A percentile compares a stretch with the other conserved stretches of the same genome.
Conservation (phyloP, 2,329 filamentous ascomycete species). For the Penicillium frequentans region DNA sequence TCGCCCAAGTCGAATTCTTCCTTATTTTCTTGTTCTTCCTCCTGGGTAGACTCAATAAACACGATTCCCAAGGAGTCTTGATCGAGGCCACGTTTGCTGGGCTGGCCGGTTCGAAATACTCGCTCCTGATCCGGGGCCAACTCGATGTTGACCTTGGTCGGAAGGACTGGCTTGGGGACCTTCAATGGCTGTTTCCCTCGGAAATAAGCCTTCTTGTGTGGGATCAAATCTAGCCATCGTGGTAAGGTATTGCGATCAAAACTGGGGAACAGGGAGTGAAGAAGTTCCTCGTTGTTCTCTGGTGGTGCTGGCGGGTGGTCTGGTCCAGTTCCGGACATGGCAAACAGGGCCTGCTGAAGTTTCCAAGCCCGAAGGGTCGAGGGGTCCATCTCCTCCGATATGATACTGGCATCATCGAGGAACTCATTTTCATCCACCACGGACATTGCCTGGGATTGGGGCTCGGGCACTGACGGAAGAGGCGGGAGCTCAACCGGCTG, state of each 20-base stretch:
- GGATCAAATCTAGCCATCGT: slow-evolving; percentile 79
- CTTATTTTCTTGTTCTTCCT: slow-evolving; percentile 51
- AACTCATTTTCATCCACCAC: slow-evolving; percentile 26
- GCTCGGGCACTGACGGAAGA: slow-evolving; percentile 14
- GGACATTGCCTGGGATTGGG: slow-evolving; percentile 25
- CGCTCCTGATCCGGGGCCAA: slow-evolving; percentile 84
- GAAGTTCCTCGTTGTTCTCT: slow-evolving; percentile 71
- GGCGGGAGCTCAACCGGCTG: slow-evolving; percentile 21
- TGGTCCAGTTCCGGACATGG: slow-evolving; percentile 47
- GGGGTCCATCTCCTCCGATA: slow-evolving; percentile 43
- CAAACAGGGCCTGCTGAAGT: slow-evolving; percentile 48
- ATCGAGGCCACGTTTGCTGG: slow-evolving; percentile 51
- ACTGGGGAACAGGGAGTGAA: slow-evolving; percentile 77
- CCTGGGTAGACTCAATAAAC: slow-evolving; percentile 44
- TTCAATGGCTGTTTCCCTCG: slow-evolving; percentile 76
- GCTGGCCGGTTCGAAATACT: slow-evolving; percentile 72
- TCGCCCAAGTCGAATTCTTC: slow-evolving; percentile 52
- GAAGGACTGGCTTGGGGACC: slow-evolving; percentile 76
- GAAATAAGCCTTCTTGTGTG: slow-evolving; percentile 75
- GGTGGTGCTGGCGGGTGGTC: slow-evolving; percentile 67
- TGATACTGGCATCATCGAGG: slow-evolving; percentile 27
- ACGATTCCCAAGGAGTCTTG: slow-evolving; percentile 60
- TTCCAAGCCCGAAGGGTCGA: slow-evolving; percentile 45
- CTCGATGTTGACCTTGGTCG: slow-evolving; percentile 86
- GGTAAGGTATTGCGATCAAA: slow-evolving; percentile 75